These are phyloP conservation scores for Barnettozyma wickerhamii DNA, from an alignment of 805 yeast species.

Conservation along the genomic window DNA sequence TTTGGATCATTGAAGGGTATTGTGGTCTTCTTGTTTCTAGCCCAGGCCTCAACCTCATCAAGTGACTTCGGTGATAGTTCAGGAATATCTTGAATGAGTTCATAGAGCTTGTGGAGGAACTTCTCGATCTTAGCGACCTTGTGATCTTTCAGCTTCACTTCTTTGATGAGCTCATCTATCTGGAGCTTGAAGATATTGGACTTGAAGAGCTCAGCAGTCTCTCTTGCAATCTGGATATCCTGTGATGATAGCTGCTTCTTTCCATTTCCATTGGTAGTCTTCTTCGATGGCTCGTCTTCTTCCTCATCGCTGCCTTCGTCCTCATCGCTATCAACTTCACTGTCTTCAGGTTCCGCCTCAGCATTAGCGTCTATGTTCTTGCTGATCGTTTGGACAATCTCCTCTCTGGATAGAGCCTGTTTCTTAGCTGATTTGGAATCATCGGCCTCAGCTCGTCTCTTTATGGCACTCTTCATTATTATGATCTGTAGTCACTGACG, in stretches of 20 bases:
- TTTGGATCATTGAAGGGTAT: constrained; percentile 91
- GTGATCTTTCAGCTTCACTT: constrained; percentile 68
- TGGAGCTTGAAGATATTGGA: constrained; percentile 94
- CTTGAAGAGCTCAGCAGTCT: constrained; percentile 90
- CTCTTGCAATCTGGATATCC: constrained; percentile 88
- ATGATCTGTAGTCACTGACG: background rate
- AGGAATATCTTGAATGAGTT: constrained; percentile 61
- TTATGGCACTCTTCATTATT: constrained; percentile 4
- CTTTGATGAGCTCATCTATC: constrained; percentile 85
- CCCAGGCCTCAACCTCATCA: constrained; percentile 52
- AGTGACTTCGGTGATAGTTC: constrained; percentile 47
- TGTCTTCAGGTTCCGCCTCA: constrained; percentile 9
- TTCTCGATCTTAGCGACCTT: constrained; percentile 66
- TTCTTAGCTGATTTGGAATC: constrained; percentile 18
- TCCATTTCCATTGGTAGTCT: constrained; percentile 15
- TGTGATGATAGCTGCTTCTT: constrained; percentile 48
- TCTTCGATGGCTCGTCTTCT: constrained; percentile 22
- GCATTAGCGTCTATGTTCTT: constrained; percentile 3
- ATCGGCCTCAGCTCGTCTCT: constrained; percentile 18
- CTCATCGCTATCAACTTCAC: constrained; percentile 9
- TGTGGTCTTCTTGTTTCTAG: constrained; percentile 47
- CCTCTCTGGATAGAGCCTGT: constrained; percentile 17
- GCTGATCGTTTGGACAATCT: constrained; percentile 17
- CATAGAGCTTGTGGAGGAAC: constrained; percentile 69
- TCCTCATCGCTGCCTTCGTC: constrained; percentile 7